Evolutionary conservation across 495 filamentous ascomycete genomes (phyloP), one percentile per base, ranked within the genome.

Genomic region (Penicillium tannophilum): DNA sequence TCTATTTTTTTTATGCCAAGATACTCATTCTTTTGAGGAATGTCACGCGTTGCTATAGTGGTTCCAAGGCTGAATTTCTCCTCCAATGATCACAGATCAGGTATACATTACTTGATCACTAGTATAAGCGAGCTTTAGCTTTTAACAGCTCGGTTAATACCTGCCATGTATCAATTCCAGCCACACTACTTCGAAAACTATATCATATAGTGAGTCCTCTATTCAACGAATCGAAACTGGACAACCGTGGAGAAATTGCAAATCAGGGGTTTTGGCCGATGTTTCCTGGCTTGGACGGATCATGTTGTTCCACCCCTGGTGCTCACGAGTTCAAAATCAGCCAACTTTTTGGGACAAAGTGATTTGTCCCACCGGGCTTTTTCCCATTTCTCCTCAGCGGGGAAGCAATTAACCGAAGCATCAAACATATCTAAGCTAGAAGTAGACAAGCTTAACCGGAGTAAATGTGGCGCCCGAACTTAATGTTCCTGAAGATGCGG

Each of bases 401-500:
- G 14, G 30, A 4, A 33, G 20, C 26, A 50, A 35, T 50, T 50
- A 50, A 50, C 47, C 47, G 47, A 50, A 4, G 54, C 44, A 48
- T 23, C 6, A 3, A 12, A 17, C 9, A 8, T 8, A 43, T 28
- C 31, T 30, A 17, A 26, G 11, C 36, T n/a, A 16, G 14, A 41
- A 41, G 16, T 6, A 41, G 14, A 16, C 39, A 41, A 41, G 39
- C 39, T n/a, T 41, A 41, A 12, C 39, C 39, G 14, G 16, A 41
- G 39, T 41, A 41, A 9, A 36, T 41, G 39, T 41, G 39, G 39
- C 39, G 39, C 16, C 39, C 16, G 14, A 41, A 41, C 14, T 16
- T 41, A 41, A 16, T 41, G 39, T 41, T 41, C 39, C 39, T 41
- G 39, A 41, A 41, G 39, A 41, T 41, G 39, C 39, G 39, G 39